Base-by-base conservation (phyloP, 2,329 filamentous ascomycete genomes). In the Capronia coronata region DNA sequence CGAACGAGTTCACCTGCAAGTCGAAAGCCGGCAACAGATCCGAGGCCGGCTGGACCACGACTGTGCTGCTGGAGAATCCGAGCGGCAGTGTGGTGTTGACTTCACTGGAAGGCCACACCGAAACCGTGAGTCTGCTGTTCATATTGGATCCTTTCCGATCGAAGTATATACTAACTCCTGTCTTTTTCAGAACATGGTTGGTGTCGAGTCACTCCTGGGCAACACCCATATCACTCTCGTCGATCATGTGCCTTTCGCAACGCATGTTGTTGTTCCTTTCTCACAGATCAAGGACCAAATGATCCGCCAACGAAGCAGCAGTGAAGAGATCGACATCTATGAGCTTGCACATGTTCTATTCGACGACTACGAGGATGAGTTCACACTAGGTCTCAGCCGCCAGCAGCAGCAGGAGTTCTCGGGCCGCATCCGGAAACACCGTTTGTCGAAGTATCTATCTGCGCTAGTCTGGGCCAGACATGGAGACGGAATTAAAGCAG, bases 271-370 rank as follows among this genome's bases (percentile, higher is more conserved):
- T 19, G 55, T 63, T 25, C 61, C 69, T 44, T 32, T 60, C 61
- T 41, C 68, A 65, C 40, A 54, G 60, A 37, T 57, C 55, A 46
- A 65, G 51, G 57, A 62, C 22, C 30, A 59, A 49, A 52, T 64
- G 22, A 55, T 47, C 8, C 43, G 52, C 21, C 39, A 49, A 18
- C n/a, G 27, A 11, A 14, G 19, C n/a, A 22, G 32, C 21, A 22
- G 61, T 21, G 64, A 68, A 22, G 69, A 72, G 56, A 61, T 62
- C n/a, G 56, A 68, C 19, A 81, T 93, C 1, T 98, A 94, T 93
- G 79, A 87, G 53, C 74, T 98, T 29, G 84, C 87, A 1, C 86
- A 86, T 49, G 83, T 96, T 30, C 76, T 98, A 2, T 98, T 95
- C 62, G 74, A 82, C n/a, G 66, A 71, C 8, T 68, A 72, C 16